Conservation (phyloP, 129 eudicot species). For the Daucus carota region DNA sequence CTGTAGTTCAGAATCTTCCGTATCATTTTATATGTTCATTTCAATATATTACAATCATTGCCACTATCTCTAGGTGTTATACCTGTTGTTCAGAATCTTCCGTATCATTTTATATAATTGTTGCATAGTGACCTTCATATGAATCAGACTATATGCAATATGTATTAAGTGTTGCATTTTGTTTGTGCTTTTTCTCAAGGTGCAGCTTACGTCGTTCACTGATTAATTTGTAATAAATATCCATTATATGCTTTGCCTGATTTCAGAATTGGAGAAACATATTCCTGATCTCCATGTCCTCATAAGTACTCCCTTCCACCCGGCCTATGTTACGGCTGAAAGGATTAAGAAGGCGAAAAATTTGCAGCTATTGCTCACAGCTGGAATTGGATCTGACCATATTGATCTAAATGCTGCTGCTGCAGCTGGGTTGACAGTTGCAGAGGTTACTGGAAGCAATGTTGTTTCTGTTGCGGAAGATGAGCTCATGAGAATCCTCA, state of each 20-base stretch:
- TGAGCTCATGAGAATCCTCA: slow-evolving; percentile 94
- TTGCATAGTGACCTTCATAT: neutral
- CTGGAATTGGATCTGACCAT: slow-evolving; percentile 96
- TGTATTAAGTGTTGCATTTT: neutral
- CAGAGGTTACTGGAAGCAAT: slow-evolving; percentile 99
- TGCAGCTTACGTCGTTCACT: neutral
- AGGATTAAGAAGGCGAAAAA: slow-evolving; percentile 89
- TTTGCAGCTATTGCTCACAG: slow-evolving; percentile 77
- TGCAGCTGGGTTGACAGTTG: slow-evolving; percentile 84
- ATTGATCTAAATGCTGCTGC: slow-evolving; percentile 93
- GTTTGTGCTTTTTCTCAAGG: neutral
- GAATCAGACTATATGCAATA: neutral
- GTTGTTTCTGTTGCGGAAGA: slow-evolving; percentile 94
- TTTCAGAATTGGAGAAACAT: slow-evolving; percentile 87
- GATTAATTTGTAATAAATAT: neutral
- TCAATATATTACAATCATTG: neutral
- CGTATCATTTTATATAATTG: too few relatives aligned
- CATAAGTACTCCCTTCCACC: slow-evolving; percentile 92
- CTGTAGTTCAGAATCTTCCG: neutral
- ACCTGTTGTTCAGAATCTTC: too few relatives aligned
- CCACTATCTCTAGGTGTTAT: neutral
- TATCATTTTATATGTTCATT: neutral
- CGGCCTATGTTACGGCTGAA: slow-evolving; percentile 94
- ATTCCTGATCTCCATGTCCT: slow-evolving; percentile 85
- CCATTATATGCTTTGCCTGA: neutral